Evolutionary conservation across 2,329 filamentous ascomycete genomes (phyloP).

Genomic region (Alternaria sp.): DNA sequence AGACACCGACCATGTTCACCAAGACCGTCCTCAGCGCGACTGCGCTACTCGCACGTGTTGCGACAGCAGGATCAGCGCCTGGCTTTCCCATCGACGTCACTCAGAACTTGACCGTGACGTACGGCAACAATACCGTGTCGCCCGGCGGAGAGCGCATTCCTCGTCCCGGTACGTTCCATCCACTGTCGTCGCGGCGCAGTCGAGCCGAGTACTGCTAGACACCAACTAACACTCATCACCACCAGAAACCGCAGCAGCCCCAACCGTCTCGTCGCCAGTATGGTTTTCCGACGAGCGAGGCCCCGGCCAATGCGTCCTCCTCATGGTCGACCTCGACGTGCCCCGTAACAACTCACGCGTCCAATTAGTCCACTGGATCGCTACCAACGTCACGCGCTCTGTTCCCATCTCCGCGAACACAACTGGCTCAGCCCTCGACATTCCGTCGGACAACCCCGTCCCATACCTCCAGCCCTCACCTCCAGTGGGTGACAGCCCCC

Average conservation of each 20-base stretch:
- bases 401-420: conserved; percentile 3
- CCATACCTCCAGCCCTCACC: conserved; percentile 37
- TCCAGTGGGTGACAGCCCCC: conserved; percentile 37
- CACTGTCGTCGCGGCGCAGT: not conserved
- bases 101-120: conserved; percentile 31
- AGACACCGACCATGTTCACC: conserved; percentile 17
- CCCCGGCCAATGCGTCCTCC: conserved; percentile 25
- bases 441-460: conserved; percentile 21
- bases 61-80: conserved; percentile 33
- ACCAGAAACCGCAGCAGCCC: conserved; percentile 36
- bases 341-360: conserved; percentile 40
- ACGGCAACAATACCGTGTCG: conserved; percentile 41
- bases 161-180: conserved; percentile 29
- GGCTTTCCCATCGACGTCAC: conserved; percentile 36
- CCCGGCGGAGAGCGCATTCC: conserved; percentile 44
- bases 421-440: conserved; percentile 14
- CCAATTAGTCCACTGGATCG: conserved; percentile 43
- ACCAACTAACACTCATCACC: not conserved
- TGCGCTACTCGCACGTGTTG: conserved; percentile 20
- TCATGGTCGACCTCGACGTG: conserved; percentile 44
- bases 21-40: conserved; percentile 19
- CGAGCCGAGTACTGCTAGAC: not conserved
- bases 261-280: conserved; percentile 29
- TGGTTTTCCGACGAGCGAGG: conserved; percentile 17
- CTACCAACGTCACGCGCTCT: conserved; percentile 30